These are phyloP conservation scores for Amanita subjunquillea DNA, from an alignment of 768 basidiomycete genomes.

Conservation along the genomic window DNA sequence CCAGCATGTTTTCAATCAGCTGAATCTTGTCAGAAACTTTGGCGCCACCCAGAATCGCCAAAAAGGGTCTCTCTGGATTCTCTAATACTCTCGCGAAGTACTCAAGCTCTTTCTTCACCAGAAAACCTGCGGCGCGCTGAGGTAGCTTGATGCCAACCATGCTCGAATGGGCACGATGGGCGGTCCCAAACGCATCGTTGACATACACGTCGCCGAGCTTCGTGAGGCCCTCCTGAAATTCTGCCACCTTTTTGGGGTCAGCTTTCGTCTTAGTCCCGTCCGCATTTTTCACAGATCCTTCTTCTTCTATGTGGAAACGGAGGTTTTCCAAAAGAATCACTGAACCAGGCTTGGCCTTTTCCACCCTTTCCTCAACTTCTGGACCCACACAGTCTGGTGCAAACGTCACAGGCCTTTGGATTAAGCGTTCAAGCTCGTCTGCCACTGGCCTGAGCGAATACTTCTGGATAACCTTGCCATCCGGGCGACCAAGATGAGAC, in stretches of 20 bases:
- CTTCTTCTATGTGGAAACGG: constrained; percentile 97
- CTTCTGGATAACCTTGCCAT: constrained; percentile 82
- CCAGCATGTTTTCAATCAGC: constrained; percentile 97
- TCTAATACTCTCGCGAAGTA: constrained; percentile 98
- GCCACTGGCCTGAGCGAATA: constrained; percentile 89
- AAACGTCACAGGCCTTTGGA: constrained; percentile 71
- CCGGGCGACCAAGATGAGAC: constrained; percentile 97
- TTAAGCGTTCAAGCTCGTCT: constrained; percentile 63
- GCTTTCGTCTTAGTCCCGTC: constrained; percentile 95
- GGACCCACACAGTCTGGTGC: constrained; percentile 78
- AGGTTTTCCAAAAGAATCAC: constrained; percentile 94
- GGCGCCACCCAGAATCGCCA: constrained; percentile 96
- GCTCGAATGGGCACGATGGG: constrained; percentile 95
- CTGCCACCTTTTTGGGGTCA: constrained; percentile 64
- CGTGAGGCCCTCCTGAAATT: constrained; percentile 85
- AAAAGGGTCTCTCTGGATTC: constrained; percentile 88
- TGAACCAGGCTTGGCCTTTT: constrained; percentile 50
- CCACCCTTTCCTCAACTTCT: constrained; percentile 73
- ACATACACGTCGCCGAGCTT: constrained; percentile 92
- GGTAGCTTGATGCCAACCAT: constrained; percentile 96
- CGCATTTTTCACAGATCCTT: constrained; percentile 88
- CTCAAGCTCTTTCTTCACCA: constrained; percentile 98
- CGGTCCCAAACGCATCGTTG: constrained; percentile 98
- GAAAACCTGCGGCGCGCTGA: constrained; percentile 88
- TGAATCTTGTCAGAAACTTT: constrained; percentile 99